phyloP scores from a whole-genome alignment of 2,329 filamentous ascomycete species.

The Colletotrichum sp. region DNA sequence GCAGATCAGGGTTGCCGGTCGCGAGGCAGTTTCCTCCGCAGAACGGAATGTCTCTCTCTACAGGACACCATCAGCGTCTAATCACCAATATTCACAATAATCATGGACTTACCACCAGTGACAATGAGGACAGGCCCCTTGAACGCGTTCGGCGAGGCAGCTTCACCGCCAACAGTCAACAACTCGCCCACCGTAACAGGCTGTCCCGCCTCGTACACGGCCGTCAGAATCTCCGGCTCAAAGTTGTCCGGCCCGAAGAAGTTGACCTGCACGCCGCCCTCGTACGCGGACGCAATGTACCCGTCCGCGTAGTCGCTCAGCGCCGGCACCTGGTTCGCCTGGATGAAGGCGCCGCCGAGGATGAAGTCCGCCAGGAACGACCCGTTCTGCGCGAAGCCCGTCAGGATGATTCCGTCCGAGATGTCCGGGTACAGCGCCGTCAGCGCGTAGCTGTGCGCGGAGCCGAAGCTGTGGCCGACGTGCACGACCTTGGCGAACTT shows the following conservation, averaged over 20 bases:
- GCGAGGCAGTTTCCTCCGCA: conserved; percentile 66
- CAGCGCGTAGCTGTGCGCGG: conserved; percentile 61
- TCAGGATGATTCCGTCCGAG: conserved; percentile 64
- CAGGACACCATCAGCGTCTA: too few relatives aligned
- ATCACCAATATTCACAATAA: background rate
- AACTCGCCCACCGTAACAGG: conserved; percentile 65
- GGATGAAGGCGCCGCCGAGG: conserved; percentile 51
- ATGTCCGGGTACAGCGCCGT: conserved; percentile 55
- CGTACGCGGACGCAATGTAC: conserved; percentile 55
- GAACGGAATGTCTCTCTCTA: conserved; percentile 57
- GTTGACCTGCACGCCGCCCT: conserved; percentile 54
- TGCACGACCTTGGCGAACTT: conserved; percentile 55
- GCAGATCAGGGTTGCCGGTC: conserved; percentile 40
- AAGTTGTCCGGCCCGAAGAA: conserved; percentile 60
- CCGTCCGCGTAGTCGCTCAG: conserved; percentile 47
- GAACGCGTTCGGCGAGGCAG: conserved; percentile 41
- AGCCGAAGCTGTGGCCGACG: conserved; percentile 70
- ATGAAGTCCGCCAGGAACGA: conserved; percentile 48
- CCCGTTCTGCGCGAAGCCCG: conserved; percentile 60
- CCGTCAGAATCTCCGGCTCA: conserved; percentile 55
- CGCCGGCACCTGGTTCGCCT: conserved; percentile 37
- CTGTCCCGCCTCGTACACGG: conserved; percentile 53
- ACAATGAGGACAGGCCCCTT: conserved; percentile 63
- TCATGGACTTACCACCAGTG: conserved; percentile 51
- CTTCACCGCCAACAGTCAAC: conserved; percentile 54